Evolutionary conservation across 148 eudicot species (phyloP).

Genomic region (Hydrangea macrophylla): DNA sequence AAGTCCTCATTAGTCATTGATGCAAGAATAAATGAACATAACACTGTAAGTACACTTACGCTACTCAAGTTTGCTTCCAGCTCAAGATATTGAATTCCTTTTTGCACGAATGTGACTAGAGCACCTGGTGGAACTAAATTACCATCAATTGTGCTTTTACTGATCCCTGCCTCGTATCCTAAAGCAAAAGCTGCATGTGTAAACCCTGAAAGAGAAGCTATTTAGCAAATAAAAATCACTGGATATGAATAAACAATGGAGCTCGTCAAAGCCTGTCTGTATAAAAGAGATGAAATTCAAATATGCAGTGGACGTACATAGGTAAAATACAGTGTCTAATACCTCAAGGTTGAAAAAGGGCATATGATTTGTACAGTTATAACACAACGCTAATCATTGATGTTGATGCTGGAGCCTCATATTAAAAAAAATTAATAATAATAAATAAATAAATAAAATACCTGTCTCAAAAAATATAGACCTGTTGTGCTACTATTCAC

Average conservation of each 20-base stretch:
- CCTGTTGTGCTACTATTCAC: neutral
- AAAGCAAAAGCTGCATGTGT: slow-evolving; percentile 68
- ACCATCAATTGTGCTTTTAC: slow-evolving; percentile 55
- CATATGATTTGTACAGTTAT: neutral
- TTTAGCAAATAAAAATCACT: slow-evolving; percentile 4
- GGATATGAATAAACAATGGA: neutral
- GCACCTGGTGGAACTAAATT: slow-evolving; percentile 73
- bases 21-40: neutral
- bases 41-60: slow-evolving; percentile 33
- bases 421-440: neutral
- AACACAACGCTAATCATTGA: neutral
- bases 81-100: slow-evolving; percentile 71
- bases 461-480: neutral
- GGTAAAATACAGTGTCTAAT: neutral
- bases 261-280: neutral
- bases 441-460: too few relatives aligned
- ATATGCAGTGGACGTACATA: neutral
- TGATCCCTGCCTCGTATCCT: slow-evolving; percentile 66
- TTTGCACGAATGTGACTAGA: slow-evolving; percentile 62
- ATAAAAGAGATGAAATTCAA: neutral
- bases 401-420: neutral
- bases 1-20: slow-evolving; percentile 3
- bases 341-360: neutral
- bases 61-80: slow-evolving; percentile 57
- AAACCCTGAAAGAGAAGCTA: slow-evolving; percentile 39